These are phyloP conservation scores for Suillus ampliporus DNA, from an alignment of 768 basidiomycete species.

Conservation along the genomic window DNA sequence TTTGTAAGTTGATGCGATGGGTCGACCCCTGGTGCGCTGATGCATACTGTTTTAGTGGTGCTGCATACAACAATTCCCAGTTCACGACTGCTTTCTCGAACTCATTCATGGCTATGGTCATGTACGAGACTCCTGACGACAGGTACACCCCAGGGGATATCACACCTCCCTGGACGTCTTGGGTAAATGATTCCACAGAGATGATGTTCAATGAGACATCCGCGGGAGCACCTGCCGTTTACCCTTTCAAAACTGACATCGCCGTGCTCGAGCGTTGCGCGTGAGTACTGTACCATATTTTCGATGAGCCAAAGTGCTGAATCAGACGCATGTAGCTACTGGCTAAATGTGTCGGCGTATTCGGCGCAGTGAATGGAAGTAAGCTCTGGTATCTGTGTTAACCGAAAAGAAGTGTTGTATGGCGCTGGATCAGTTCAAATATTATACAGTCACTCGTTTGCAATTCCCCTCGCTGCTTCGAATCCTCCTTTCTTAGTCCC, in stretches of 20 bases:
- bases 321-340: conserved; percentile 2
- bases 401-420: too few species aligned
- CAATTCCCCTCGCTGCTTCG: too few species aligned
- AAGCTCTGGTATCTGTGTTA: too few species aligned
- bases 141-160: too few species aligned
- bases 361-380: conserved; percentile 6
- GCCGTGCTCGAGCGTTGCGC: conserved; percentile 43
- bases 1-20: conserved; percentile 33
- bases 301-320: not conserved
- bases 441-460: too few species aligned
- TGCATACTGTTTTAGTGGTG: conserved; percentile 8
- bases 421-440: too few species aligned
- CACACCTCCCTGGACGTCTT: conserved; percentile 25
- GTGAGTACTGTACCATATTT: conserved; percentile 25
- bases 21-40: not conserved
- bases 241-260: conserved; percentile 34
- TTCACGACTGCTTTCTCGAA: conserved; percentile 35
- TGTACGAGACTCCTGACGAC: too few species aligned
- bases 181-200: conserved; percentile 32
- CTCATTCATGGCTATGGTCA: conserved; percentile 21
- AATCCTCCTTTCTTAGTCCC: too few species aligned
- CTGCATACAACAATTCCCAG: conserved; percentile 22
- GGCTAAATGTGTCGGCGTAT: conserved; percentile 7
- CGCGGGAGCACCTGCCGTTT: conserved; percentile 36
- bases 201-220: conserved; percentile 51